Base-by-base conservation (phyloP, 129 eudicot genomes). In the Helichrysum umbraculigerum region DNA sequence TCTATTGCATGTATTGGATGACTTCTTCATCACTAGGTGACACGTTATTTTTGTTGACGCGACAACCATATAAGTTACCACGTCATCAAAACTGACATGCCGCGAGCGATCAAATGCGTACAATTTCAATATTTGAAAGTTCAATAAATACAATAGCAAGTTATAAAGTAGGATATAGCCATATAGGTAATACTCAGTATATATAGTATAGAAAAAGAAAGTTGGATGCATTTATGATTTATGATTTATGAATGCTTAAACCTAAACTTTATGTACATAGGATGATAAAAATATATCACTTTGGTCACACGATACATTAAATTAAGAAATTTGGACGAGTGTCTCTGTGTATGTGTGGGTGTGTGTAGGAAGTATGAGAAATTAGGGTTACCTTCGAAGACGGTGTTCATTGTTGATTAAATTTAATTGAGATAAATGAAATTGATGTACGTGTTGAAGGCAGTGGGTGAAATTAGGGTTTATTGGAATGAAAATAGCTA, bases 361-460 rank as follows among this genome's bases (percentile, higher is more conserved):
- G 34, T 15, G 47, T n/a, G n/a, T n/a, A n/a, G n/a, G n/a, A n/a
- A n/a, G n/a, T 19, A 41, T 67, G 68, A 39, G 69, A 73, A 56
- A 80, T 80, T 68, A 66, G 83, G 79, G 75, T 80, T 80, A 80
- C 83, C 85, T 82, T 82, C 82, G 34, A 66, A 14, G 71, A 77
- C 75, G 85, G 83, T 80, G 60, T 86, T 77, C 85, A 73, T 76
- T 59, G 73, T 64, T 33, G 61, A 60, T 73, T 76, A 41, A 25
- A 51, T 54, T 66, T 35, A 68, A 79, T 75, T 58, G 66, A 15
- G 29, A 20, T 22, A 34, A 63, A 33, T 17, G 71, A 68, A 57
- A 67, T 54, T 63, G 33, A 22, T 22, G 79, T 29, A 22, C 51
- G 75, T 41, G 72, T 67, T 42, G 60, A 68, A 62, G 39, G 39